Evolutionary conservation across 805 yeast species (phyloP).

Genomic region (Suhomyces xylopsoci): DNA sequence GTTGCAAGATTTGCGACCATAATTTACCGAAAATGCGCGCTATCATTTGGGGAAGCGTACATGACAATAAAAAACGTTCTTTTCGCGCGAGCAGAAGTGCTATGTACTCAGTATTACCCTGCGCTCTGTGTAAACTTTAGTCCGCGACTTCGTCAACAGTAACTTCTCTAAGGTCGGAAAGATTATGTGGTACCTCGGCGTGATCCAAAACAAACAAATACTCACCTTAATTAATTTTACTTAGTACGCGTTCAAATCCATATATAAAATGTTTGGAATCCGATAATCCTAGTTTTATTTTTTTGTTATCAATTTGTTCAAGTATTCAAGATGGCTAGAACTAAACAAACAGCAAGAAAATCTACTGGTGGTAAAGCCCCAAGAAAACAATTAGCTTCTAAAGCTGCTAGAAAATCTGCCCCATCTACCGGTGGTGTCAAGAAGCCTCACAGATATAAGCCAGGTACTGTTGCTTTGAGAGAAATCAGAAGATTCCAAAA

Average conservation of each 20-base stretch:
- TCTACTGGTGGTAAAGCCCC: slow-evolving; percentile 96
- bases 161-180: not conserved
- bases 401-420: slow-evolving; percentile 91
- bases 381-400: slow-evolving; percentile 89
- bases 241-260: not conserved
- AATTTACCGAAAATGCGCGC: not conserved
- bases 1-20: not conserved
- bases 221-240: not conserved
- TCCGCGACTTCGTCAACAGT: not conserved
- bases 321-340: slow-evolving; percentile 69
- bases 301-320: not conserved
- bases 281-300: not conserved
- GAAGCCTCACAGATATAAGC: slow-evolving; percentile 95
- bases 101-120: not conserved
- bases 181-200: not conserved
- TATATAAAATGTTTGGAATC: not conserved
- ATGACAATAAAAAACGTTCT: not conserved
- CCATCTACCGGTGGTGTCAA: slow-evolving; percentile 92
- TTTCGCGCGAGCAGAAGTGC: slow-evolving; percentile 1
- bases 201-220: not conserved
- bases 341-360: slow-evolving; percentile 92
- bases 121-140: not conserved
- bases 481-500: slow-evolving; percentile 98
- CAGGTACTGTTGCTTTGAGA: slow-evolving; percentile 95
- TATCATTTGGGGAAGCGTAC: not conserved